phyloP scores from a whole-genome alignment of 768 basidiomycete species.

The Tubosaeta sp. region DNA sequence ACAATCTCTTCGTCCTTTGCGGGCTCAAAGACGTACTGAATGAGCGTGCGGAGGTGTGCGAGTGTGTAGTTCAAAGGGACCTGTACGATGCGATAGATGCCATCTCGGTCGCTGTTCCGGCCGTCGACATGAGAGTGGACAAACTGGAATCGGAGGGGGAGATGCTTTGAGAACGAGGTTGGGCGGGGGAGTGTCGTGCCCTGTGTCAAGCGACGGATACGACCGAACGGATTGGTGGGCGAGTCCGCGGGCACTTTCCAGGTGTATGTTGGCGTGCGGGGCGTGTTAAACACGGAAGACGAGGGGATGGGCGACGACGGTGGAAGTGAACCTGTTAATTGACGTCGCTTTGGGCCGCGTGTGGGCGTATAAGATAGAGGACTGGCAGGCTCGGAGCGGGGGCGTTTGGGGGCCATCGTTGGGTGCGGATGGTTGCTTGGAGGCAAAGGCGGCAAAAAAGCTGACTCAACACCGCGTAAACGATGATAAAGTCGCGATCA shows the following conservation, averaged over 20 bases:
- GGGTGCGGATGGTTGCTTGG: background rate
- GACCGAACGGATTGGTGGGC: conserved; percentile 66
- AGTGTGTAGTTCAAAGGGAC: conserved; percentile 71
- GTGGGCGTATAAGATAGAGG: conserved; percentile 28
- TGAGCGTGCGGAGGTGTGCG: conserved; percentile 56
- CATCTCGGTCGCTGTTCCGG: conserved; percentile 35
- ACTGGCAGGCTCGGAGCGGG: conserved; percentile 24
- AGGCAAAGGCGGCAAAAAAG: background rate
- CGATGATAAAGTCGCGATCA: conserved; percentile 1
- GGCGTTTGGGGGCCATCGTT: conserved; percentile 28
- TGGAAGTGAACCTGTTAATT: conserved; percentile 18
- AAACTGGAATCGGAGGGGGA: conserved; percentile 62
- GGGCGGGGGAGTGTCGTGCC: conserved; percentile 38
- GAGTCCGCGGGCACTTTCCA: conserved; percentile 56
- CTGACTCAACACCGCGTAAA: conserved; percentile 14
- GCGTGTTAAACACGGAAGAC: conserved; percentile 25
- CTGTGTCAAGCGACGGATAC: conserved; percentile 41
- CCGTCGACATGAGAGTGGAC: conserved; percentile 33
- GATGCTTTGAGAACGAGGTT: conserved; percentile 54
- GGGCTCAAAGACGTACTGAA: conserved; percentile 53
- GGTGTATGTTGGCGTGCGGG: conserved; percentile 39
- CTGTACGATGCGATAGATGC: conserved; percentile 61
- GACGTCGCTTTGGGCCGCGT: conserved; percentile 27
- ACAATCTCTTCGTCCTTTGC: conserved; percentile 24
- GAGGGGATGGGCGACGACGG: conserved; percentile 28